Evolutionary conservation across 345 rosid genomes (phyloP), one percentile per base, ranked within the genome.

Genomic region (Conringia planisiliqua): DNA sequence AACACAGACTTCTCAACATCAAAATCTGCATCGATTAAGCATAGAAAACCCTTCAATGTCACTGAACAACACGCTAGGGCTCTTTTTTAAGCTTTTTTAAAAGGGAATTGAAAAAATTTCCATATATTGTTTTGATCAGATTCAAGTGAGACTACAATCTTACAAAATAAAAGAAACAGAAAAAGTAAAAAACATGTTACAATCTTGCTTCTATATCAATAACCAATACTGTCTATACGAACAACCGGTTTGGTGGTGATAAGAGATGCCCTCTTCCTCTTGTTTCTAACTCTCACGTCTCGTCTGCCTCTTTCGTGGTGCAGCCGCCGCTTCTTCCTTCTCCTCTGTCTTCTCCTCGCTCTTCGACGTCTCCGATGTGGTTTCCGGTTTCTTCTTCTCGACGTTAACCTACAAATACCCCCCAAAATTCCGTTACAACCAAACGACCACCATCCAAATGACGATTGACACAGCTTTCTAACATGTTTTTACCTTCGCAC

Each of bases 401-500:
- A 71, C 83, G 1, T 63, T 80, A 13, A 73, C 82, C 90, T 88
- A 66, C 59, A 62, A 4, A 29, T 1, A 27, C 54, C 30, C 17
- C 36, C 43, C 29, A 4, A 48, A n/a, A 26, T 5, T 33, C 7
- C 8, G 35, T 59, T 4, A 59, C 5, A 47, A 20, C 46, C 32
- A 62, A 47, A 18, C 75, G 10, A 27, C 52, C 8, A 64, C 2
- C 14, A 40, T 54, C 29, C 3, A 47, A 64, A 56, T 8, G 13
- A 10, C 13, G n/a, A 20, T 16, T 66, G 52, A 38, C 30, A 12
- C 24, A 13, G 20, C 3, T 47, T 32, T 18, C 12, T 46, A 22
- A 1, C 40, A 48, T 72, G 32, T 56, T 46, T 6, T 3, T 67
- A 75, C 82, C 85, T 88, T 90, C 83, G 85, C 79, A 40, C 97